These are phyloP conservation scores for Cordyceps farinosa DNA, from an alignment of 2,329 filamentous ascomycete genomes.

Conservation along the genomic window DNA sequence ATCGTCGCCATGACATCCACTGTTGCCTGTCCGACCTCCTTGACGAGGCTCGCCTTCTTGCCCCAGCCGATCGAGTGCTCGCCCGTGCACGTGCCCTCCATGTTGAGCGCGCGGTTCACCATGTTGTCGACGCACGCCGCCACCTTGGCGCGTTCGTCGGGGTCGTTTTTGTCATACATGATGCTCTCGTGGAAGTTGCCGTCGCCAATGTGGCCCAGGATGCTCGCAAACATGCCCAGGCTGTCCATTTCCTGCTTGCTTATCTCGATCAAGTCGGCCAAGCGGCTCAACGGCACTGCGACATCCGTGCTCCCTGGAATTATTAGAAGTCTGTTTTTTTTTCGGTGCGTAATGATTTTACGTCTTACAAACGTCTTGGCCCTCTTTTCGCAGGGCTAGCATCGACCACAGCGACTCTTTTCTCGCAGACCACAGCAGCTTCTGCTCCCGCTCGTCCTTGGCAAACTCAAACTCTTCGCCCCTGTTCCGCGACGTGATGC, in stretches of 20 bases:
- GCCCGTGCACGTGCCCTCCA: constrained; percentile 91
- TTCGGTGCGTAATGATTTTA: not conserved
- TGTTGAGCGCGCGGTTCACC: constrained; percentile 84
- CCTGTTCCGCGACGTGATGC: constrained; percentile 62
- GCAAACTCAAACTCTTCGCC: constrained; percentile 74
- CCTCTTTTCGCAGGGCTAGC: constrained; percentile 62
- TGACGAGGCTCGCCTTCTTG: constrained; percentile 75
- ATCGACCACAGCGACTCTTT: constrained; percentile 86
- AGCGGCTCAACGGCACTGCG: constrained; percentile 71
- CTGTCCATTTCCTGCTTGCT: constrained; percentile 88
- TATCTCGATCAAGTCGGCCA: constrained; percentile 73
- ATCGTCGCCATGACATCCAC: constrained; percentile 80
- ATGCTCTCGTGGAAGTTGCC: constrained; percentile 95
- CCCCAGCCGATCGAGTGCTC: constrained; percentile 84
- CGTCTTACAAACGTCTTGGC: constrained; percentile 55
- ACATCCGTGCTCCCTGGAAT: constrained; percentile 71
- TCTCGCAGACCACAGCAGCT: constrained; percentile 73
- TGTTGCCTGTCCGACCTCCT: constrained; percentile 77
- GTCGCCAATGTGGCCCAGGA: constrained; percentile 86
- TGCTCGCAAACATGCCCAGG: constrained; percentile 79
- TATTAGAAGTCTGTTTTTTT: not conserved
- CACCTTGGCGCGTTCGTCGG: constrained; percentile 68
- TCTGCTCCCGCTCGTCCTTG: constrained; percentile 64
- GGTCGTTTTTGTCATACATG: constrained; percentile 72
- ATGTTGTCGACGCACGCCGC: constrained; percentile 83